Conservation (phyloP, 2,329 filamentous ascomycete species). For the Pestalotiopsis sp. region DNA sequence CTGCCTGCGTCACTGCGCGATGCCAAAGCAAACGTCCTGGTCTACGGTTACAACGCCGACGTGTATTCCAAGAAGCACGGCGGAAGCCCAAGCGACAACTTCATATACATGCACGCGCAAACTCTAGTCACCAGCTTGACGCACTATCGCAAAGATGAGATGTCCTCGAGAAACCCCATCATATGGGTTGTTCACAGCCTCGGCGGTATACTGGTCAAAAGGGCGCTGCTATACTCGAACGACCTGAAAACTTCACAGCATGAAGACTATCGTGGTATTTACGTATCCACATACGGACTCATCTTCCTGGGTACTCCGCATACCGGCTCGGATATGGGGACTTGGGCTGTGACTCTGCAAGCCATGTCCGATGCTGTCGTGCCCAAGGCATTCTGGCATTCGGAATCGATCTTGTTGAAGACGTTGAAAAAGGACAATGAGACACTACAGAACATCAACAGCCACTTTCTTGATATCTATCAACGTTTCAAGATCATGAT, state of each 20-base stretch:
- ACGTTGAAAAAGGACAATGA: slow-evolving; percentile 75
- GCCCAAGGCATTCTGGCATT: slow-evolving; percentile 66
- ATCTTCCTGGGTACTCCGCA: slow-evolving; percentile 79
- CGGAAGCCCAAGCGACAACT: slow-evolving; percentile 62
- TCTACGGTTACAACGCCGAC: slow-evolving; percentile 76
- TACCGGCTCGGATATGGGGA: slow-evolving; percentile 66
- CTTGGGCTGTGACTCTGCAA: slow-evolving; percentile 68
- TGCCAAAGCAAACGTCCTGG: slow-evolving; percentile 62
- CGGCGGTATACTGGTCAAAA: slow-evolving; percentile 71
- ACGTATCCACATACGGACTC: slow-evolving; percentile 73
- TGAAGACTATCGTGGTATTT: slow-evolving; percentile 67
- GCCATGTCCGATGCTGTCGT: slow-evolving; percentile 65
- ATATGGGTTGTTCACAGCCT: slow-evolving; percentile 77
- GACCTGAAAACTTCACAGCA: slow-evolving; percentile 59
- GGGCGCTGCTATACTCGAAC: slow-evolving; percentile 66
- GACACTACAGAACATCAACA: slow-evolving; percentile 72
- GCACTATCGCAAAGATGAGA: slow-evolving; percentile 59
- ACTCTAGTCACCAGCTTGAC: slow-evolving; percentile 64
- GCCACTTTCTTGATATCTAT: slow-evolving; percentile 70
- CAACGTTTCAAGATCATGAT: slow-evolving; percentile 72
- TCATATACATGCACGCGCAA: slow-evolving; percentile 71
- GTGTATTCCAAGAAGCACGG: slow-evolving; percentile 49
- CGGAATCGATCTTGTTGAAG: slow-evolving; percentile 66
- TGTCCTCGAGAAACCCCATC: slow-evolving; percentile 63
- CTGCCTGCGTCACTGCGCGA: slow-evolving; percentile 60